Evolutionary conservation across 495 filamentous ascomycete genomes (phyloP), one percentile per base, ranked within the genome.

Genomic region (Neurospora cerealis): DNA sequence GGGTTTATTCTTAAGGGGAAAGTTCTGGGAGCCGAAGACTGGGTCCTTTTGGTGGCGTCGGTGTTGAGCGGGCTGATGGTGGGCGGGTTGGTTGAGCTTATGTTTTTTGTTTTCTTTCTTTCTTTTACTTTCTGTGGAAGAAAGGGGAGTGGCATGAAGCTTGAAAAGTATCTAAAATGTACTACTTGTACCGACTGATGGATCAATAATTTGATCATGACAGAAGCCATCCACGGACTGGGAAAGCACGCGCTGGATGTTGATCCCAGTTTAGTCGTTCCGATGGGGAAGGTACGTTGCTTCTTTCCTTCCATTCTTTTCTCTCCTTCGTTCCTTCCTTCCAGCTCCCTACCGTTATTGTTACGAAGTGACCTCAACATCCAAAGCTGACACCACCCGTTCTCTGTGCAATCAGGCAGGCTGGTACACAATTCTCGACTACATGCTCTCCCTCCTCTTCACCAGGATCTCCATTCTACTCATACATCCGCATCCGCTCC

Each of bases 401-500:
- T 19, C 44, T 46, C 7, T 10, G 38, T 39, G 38, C 4, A 46
- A 46, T 21, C 72, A 78, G 77, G 77, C 76, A n/a, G 75, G 74
- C 5, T 77, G 77, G 78, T 79, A 78, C 74, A 75, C 73, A 37
- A 76, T 79, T 69, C 69, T 81, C 19, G 77, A 70, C 54, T 81
- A 78, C 72, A 75, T 77, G 73, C 73, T 81, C 15, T 70, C 74
- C n/a, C 77, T 79, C 11, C 72, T 77, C 34, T 74, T 77, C 74
- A 79, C 78, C 73, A 79, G 80, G 60, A 70, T 80, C 44, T 79
- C 74, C 42, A 76, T 80, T 69, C 62, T 75, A 9, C 69, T 78
- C 5, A 4, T 80, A 81, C 75, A 72, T 79, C 62, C 75, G 79
- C 71, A 76, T 80, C 71, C 77, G 78, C 37, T 44, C 66, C 46